Percentiles rank a stretch among this genome's conserved stretches.
Conservation (phyloP, 768 basidiomycete species). For the Nidularia sp. region DNA sequence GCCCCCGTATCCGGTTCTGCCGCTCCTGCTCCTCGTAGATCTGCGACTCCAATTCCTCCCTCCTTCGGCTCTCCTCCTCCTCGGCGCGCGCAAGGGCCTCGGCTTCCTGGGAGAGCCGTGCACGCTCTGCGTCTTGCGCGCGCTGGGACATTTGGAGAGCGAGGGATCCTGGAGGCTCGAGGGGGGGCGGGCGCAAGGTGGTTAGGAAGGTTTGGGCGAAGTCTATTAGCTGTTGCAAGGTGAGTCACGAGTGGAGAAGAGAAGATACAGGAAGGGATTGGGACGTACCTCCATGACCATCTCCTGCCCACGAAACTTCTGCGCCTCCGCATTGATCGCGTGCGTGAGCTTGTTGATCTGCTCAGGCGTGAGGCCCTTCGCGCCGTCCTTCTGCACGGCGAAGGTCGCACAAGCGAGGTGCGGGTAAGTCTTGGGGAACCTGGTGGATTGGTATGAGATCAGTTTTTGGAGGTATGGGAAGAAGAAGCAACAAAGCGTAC, state of each 20-base stretch:
- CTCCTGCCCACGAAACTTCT: constrained; percentile 61
- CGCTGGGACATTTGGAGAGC: constrained; percentile 77
- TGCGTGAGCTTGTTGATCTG: constrained; percentile 54
- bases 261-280: neutral
- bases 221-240: constrained; percentile 48
- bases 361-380: constrained; percentile 50
- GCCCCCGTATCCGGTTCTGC: neutral
- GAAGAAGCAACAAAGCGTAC: constrained; percentile 32
- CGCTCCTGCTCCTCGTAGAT: no score
- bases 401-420: constrained; percentile 64
- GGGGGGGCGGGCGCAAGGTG: constrained; percentile 48
- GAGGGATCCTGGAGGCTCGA: constrained; percentile 64
- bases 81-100: no score
- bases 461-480: neutral
- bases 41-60: no score
- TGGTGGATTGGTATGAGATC: constrained; percentile 17
- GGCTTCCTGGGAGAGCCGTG: constrained; percentile 17
- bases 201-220: constrained; percentile 71
- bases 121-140: constrained; percentile 66
- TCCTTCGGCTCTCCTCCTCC: no score
- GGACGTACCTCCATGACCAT: constrained; percentile 71
- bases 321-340: constrained; percentile 61
- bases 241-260: neutral
- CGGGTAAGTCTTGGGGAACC: constrained; percentile 85
- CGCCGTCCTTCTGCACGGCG: constrained; percentile 58